These are phyloP conservation scores for Aspergillus novofumigatus DNA, from an alignment of 2,329 filamentous ascomycete genomes.

Conservation along the genomic window DNA sequence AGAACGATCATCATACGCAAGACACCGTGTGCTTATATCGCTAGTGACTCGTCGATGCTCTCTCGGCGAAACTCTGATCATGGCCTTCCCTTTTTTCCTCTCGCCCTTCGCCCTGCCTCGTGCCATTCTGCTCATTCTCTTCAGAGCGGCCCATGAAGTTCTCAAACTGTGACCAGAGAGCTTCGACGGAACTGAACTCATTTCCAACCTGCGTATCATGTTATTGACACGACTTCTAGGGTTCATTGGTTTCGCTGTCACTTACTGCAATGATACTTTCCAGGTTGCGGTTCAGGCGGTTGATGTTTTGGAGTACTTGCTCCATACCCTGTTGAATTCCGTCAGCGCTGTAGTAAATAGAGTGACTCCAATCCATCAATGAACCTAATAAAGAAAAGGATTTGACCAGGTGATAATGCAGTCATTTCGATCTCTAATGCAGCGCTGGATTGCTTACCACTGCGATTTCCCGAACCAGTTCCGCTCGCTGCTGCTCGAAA, in stretches of 20 bases:
- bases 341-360: background rate
- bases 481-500: conserved; percentile 42
- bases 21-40: background rate
- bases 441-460: conserved; percentile 27
- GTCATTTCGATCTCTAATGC: background rate
- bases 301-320: conserved; percentile 90
- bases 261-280: conserved; percentile 84
- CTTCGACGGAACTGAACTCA: conserved; percentile 95
- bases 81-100: conserved; percentile 20
- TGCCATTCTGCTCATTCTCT: conserved; percentile 33
- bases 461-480: conserved; percentile 42
- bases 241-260: conserved; percentile 4
- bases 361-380: background rate
- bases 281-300: conserved; percentile 86
- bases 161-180: conserved; percentile 95
- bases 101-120: conserved; percentile 24
- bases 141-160: conserved; percentile 80
- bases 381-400: background rate
- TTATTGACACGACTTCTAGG: background rate
- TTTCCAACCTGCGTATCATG: conserved; percentile 68
- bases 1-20: background rate
- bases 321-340: conserved; percentile 59
- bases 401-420: background rate
- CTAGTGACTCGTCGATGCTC: conserved; percentile 11
- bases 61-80: conserved; percentile 16